Percentiles rank a stretch among this genome's conserved stretches.
Conservation (phyloP, 2,329 filamentous ascomycete genomes). For the Alternaria solani region DNA sequence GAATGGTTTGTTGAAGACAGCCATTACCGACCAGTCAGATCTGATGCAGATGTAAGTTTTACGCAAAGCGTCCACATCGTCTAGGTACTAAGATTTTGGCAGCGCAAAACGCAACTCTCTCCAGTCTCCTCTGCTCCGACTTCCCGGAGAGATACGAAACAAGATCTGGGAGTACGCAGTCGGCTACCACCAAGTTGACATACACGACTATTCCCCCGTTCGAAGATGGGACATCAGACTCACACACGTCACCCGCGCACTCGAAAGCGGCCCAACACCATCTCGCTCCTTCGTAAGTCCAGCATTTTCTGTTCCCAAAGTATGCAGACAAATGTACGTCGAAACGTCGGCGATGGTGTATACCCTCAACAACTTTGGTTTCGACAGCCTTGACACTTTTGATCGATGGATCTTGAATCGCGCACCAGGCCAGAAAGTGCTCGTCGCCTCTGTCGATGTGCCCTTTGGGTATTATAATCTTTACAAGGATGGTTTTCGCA, state of each 20-base stretch:
- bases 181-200: slow-evolving; percentile 10
- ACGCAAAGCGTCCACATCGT: not conserved
- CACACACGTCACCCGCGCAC: not conserved
- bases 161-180: slow-evolving; percentile 23
- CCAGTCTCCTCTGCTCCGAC: slow-evolving; percentile 21
- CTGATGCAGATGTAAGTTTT: slow-evolving; percentile 11
- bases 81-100: not conserved
- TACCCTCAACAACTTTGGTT: slow-evolving; percentile 15
- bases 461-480: slow-evolving; percentile 15
- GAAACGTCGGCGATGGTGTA: slow-evolving; percentile 20
- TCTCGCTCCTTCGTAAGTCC: not conserved
- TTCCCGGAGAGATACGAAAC: slow-evolving; percentile 24
- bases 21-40: not conserved
- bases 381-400: not conserved
- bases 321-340: slow-evolving; percentile 23
- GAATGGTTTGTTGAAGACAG: slow-evolving; percentile 10
- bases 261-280: not conserved
- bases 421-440: slow-evolving; percentile 15
- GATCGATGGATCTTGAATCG: slow-evolving; percentile 19
- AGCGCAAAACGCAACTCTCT: slow-evolving; percentile 17
- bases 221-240: not conserved
- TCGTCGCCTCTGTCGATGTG: slow-evolving; percentile 20
- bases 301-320: slow-evolving; percentile 8
- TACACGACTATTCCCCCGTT: not conserved
- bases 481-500: slow-evolving; percentile 17